Evolutionary conservation across 148 eudicot species (phyloP).

Genomic region (Vaccinium macrocarpon): DNA sequence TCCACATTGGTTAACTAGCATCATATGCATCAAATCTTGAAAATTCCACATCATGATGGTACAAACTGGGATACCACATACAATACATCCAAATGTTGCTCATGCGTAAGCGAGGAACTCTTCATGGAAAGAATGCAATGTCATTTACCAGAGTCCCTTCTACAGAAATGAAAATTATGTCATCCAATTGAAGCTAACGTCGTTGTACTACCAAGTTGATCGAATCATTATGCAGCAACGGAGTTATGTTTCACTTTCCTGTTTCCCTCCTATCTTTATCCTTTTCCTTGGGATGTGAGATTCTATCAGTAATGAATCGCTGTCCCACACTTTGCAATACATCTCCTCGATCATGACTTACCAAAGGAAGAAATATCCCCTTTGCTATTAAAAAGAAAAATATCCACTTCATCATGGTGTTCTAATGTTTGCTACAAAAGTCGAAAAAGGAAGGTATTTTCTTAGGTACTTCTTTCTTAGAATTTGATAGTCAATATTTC

Average conservation of each 20-base stretch:
- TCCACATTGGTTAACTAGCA: background rate
- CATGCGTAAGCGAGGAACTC: background rate
- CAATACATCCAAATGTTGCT: background rate
- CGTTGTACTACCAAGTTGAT: background rate
- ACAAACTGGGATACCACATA: conserved; percentile 6
- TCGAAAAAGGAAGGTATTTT: background rate
- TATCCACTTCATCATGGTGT: background rate
- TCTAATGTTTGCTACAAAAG: background rate
- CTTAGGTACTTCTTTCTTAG: background rate
- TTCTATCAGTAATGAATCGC: background rate
- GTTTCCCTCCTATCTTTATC: background rate
- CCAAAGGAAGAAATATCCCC: background rate
- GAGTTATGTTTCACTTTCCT: background rate
- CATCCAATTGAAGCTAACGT: background rate
- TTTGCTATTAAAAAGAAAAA: background rate
- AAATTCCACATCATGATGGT: background rate
- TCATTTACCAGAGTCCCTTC: background rate
- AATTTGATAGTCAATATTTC: background rate
- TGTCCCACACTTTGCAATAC: background rate
- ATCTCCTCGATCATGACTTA: background rate
- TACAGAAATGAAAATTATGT: background rate
- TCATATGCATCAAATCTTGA: background rate
- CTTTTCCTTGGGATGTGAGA: background rate
- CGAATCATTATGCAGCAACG: background rate
- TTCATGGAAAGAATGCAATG: background rate